Conservation (phyloP, 2,329 filamentous ascomycete species). For the Canariomyces notabilis region DNA sequence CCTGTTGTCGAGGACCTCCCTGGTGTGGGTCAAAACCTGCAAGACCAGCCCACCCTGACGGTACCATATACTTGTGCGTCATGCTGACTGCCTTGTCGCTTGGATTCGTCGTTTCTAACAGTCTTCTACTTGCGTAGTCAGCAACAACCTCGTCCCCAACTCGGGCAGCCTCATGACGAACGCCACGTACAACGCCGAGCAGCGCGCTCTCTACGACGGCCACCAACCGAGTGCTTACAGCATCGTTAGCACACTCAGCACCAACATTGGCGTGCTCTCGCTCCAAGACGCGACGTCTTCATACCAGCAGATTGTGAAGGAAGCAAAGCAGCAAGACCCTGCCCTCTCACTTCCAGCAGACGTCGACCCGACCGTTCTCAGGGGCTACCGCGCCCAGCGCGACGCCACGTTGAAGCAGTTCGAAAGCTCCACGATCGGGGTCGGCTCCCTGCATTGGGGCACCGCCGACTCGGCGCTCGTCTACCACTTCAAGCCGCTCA, state of each 20-base stretch:
- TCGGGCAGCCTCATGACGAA: constrained; percentile 29
- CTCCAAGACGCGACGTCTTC: constrained; percentile 30
- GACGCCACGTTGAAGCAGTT: constrained; percentile 29
- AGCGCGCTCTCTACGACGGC: constrained; percentile 29
- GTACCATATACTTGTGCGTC: constrained; percentile 21
- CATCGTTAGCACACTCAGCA: constrained; percentile 26
- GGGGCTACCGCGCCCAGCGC: constrained; percentile 34
- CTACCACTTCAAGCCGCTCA: constrained; percentile 36
- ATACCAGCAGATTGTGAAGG: constrained; percentile 26
- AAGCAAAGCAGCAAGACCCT: constrained; percentile 28
- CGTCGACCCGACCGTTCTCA: constrained; percentile 31
- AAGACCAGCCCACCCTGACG: constrained; percentile 34
- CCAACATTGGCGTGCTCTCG: constrained; percentile 29
- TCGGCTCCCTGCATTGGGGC: constrained; percentile 31
- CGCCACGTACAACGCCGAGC: constrained; percentile 31
- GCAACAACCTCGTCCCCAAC: constrained; percentile 27
- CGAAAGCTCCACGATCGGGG: constrained; percentile 23
- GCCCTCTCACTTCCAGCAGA: constrained; percentile 30
- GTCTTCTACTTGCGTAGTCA: constrained; percentile 11
- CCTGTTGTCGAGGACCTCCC: constrained; percentile 39
- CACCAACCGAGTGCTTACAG: constrained; percentile 30
- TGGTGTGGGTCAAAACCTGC: constrained; percentile 44
- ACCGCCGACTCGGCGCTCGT: constrained; percentile 27
- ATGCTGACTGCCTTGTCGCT: constrained; percentile 7
- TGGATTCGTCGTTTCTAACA: background rate